Evolutionary conservation across 2,329 filamentous ascomycete species (phyloP), one percentile per base, ranked within the genome.

Genomic region (Pseudogymnoascus sp.): DNA sequence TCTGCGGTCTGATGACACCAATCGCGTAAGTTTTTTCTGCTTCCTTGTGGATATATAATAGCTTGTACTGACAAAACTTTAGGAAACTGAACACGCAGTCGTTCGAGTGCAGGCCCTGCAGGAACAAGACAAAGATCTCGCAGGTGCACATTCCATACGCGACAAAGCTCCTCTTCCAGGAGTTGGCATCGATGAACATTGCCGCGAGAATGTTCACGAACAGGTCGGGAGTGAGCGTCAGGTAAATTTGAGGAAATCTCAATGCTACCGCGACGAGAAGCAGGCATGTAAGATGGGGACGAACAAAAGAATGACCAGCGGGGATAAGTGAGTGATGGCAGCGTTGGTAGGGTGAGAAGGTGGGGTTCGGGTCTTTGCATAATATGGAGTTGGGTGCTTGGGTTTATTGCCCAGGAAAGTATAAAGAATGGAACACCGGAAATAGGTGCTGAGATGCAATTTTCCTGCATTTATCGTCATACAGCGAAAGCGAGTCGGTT

Each of bases 51-150:
- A 3, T 42, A 37, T 62, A 7, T 58, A 35, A 63, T 61, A 10
- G 13, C 48, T 55, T 31, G 10, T 66, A 63, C 75, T 79, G 71
- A 80, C 73, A 65, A 64, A 33, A 9, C 35, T 58, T 63, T 68
- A 95, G 91, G 52, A 94, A 95, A 80, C 83, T 99, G 64, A 93
- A 92, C 71, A 96, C 96, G 77, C 90, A 94, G 72, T 90, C 91
- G 29, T 97, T 97, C 73, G 93, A 97, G 76, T 99, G 94, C 77
- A 86, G 94, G 62, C 91, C 94, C 35, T 99, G 94, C 84, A 94
- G 95, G 80, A 99, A 99, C 82, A 97, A 97, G 84, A 97, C 93
- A 66, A 92, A 90, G 79, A 97, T 99, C 74, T 94, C 93, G 4
- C 94, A 99, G 76, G 89, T 99, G 62, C 91, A 97, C 74, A 96